A percentile compares a stretch with the other conserved stretches of the same genome.
Evolutionary conservation across 495 filamentous ascomycete species (phyloP).

Genomic region (Penicillium coprophilum): DNA sequence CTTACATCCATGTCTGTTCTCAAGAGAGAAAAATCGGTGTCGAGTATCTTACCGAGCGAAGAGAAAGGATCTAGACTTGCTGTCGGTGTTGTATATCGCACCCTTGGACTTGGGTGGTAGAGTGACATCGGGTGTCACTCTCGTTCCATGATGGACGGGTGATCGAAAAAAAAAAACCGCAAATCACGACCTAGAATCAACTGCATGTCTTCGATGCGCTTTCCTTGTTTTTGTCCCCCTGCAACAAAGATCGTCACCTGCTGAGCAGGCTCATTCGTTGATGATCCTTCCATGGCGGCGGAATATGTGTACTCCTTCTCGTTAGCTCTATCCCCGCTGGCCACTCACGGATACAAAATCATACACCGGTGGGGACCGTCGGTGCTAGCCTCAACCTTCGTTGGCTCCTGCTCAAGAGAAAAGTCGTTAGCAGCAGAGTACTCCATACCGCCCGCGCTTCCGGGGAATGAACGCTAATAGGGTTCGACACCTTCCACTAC

Average conservation of each 20-base stretch:
- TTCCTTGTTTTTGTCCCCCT: not conserved
- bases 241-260: not conserved
- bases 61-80: not conserved
- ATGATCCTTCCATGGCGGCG: not conserved
- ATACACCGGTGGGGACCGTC: not conserved
- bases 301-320: not conserved
- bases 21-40: not conserved
- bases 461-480: not conserved
- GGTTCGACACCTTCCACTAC: not conserved
- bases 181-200: not conserved
- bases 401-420: not conserved
- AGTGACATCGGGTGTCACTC: not conserved
- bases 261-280: not conserved
- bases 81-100: not conserved
- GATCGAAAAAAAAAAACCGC: not conserved
- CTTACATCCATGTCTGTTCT: not conserved
- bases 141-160: not conserved
- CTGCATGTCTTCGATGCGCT: conserved; percentile 2
- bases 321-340: not conserved
- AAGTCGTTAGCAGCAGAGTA: not conserved
- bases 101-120: not conserved
- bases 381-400: not conserved
- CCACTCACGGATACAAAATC: not conserved
- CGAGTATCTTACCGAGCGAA: not conserved
- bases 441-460: not conserved